phyloP scores from a whole-genome alignment of 2,329 filamentous ascomycete species.

The Chaetomium sp. region DNA sequence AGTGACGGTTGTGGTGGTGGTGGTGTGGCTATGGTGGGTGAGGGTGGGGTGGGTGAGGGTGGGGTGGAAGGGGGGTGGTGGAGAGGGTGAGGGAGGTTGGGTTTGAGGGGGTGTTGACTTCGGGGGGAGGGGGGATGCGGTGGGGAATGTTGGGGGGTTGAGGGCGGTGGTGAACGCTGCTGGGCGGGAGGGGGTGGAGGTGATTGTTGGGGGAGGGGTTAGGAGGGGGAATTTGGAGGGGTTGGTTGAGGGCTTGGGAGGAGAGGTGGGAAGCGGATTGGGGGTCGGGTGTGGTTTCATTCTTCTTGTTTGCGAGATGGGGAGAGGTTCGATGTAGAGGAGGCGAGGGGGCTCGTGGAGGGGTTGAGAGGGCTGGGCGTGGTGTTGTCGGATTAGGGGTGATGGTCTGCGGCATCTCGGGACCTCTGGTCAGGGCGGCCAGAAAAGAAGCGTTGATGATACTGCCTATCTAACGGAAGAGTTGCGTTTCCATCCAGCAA shows the following conservation, averaged over 20 bases:
- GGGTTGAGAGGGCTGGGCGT: background rate
- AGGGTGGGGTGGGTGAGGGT: slow-evolving; percentile 38
- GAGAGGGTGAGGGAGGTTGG: slow-evolving; percentile 46
- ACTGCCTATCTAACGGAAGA: background rate
- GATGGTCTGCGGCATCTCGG: background rate
- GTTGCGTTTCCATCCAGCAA: background rate
- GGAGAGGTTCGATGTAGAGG: slow-evolving; percentile 26
- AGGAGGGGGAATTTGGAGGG: slow-evolving; percentile 45
- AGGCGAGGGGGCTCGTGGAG: slow-evolving; percentile 24
- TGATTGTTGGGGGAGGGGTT: slow-evolving; percentile 57
- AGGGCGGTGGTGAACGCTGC: slow-evolving; percentile 41
- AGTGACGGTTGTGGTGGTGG: slow-evolving; percentile 27
- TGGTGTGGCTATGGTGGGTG: slow-evolving; percentile 34
- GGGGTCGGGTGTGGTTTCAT: slow-evolving; percentile 47
- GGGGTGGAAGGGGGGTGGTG: slow-evolving; percentile 38
- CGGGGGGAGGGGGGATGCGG: slow-evolving; percentile 49
- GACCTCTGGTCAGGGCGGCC: background rate
- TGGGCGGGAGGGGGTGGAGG: slow-evolving; percentile 42
- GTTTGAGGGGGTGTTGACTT: slow-evolving; percentile 56
- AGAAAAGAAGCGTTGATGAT: background rate
- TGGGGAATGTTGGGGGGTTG: slow-evolving; percentile 45
- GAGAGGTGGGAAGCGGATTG: background rate
- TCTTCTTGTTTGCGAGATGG: slow-evolving; percentile 46
- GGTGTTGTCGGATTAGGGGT: background rate
- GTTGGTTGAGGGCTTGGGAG: slow-evolving; percentile 35